Evolutionary conservation across 495 filamentous ascomycete species (phyloP).

Genomic region (Rostrohypoxylon terebratum): DNA sequence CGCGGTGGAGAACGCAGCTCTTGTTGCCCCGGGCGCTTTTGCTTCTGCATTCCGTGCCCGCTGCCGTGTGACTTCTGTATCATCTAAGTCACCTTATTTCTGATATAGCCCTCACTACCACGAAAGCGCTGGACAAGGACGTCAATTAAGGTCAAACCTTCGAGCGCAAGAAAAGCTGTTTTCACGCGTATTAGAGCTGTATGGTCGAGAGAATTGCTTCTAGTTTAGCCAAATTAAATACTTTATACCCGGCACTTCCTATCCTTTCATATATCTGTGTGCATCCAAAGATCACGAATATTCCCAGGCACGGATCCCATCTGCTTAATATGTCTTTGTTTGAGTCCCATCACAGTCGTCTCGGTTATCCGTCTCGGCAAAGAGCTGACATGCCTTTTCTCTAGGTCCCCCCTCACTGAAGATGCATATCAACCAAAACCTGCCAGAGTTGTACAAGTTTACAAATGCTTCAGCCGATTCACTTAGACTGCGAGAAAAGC

Average conservation of each 20-base stretch:
- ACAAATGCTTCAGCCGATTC: conserved; percentile 23
- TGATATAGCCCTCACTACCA: background rate
- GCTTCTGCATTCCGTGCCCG: conserved; percentile 60
- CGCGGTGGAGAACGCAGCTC: conserved; percentile 54
- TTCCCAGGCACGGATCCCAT: conserved; percentile 18
- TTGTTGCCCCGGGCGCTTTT: conserved; percentile 57
- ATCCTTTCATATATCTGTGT: background rate
- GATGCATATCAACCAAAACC: conserved; percentile 35
- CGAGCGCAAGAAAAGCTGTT: background rate
- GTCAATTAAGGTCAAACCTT: background rate
- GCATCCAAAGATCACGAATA: background rate
- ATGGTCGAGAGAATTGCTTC: background rate
- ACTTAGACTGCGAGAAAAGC: conserved; percentile 29
- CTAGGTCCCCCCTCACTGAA: conserved; percentile 21
- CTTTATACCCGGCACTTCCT: background rate
- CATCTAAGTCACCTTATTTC: conserved; percentile 39
- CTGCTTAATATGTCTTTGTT: conserved; percentile 20
- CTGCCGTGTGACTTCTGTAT: conserved; percentile 59
- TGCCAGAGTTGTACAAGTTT: conserved; percentile 2
- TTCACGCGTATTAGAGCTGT: background rate
- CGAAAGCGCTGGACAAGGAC: background rate
- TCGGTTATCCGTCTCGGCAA: background rate
- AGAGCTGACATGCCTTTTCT: conserved; percentile 36
- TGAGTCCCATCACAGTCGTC: conserved; percentile 15
- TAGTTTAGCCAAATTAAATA: background rate